Conservation (phyloP, 345 rosid species). For the Nephelium lappaceum region DNA sequence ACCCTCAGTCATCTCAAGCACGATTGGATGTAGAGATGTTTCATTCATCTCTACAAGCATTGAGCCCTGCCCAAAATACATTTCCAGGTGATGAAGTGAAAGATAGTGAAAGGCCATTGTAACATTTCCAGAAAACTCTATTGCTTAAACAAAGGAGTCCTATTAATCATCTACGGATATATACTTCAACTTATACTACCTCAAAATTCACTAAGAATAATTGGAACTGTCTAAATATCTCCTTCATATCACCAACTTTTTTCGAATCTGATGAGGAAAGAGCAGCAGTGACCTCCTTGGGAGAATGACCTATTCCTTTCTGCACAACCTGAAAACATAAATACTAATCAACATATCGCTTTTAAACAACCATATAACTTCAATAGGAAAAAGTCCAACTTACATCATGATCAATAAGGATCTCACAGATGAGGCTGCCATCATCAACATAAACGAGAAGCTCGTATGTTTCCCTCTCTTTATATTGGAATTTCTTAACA, state of each 20-base stretch:
- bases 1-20: slow-evolving; percentile 73
- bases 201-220: slow-evolving; percentile 69
- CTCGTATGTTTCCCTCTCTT: slow-evolving; percentile 62
- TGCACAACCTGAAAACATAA: slow-evolving; percentile 64
- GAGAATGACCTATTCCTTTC: slow-evolving; percentile 70
- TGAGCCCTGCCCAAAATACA: slow-evolving; percentile 59
- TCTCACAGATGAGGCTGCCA: slow-evolving; percentile 93
- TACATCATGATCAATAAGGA: slow-evolving; percentile 77
- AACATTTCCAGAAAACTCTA: neutral
- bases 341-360: slow-evolving; percentile 18
- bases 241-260: slow-evolving; percentile 55
- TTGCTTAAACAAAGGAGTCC: slow-evolving; percentile 8
- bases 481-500: slow-evolving; percentile 76
- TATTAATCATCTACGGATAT: neutral
- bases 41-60: slow-evolving; percentile 68
- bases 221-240: slow-evolving; percentile 68
- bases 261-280: slow-evolving; percentile 64
- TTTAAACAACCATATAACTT: slow-evolving; percentile 10
- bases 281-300: slow-evolving; percentile 77
- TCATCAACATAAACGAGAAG: slow-evolving; percentile 80
- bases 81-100: neutral
- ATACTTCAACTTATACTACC: slow-evolving; percentile 41
- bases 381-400: slow-evolving; percentile 30
- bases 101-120: neutral
- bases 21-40: slow-evolving; percentile 62